phyloP scores from a whole-genome alignment of 345 rosid species.

The Heritiera littoralis region DNA sequence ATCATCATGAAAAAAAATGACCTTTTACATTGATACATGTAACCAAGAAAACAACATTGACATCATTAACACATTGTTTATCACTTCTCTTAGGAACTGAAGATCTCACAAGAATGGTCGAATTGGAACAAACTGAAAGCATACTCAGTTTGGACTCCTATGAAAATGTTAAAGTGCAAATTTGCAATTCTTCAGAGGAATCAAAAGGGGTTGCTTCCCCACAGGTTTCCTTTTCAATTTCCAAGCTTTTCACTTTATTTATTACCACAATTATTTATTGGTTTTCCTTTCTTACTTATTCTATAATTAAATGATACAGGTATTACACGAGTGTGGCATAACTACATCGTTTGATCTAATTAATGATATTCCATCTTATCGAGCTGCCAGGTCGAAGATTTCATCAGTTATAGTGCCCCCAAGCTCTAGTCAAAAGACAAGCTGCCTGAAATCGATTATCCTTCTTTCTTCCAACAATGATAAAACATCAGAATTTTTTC shows the following conservation, averaged over 20 bases:
- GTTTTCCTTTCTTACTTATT: too few species aligned
- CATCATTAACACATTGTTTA: not conserved
- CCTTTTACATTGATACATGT: too few species aligned
- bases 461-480: not conserved
- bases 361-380: not conserved
- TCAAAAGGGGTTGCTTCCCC: not conserved
- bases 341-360: not conserved
- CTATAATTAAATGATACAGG: not conserved
- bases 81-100: not conserved
- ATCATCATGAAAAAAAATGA: too few species aligned
- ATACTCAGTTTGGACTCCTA: not conserved
- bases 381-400: not conserved
- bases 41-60: too few species aligned
- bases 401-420: not conserved
- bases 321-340: slow-evolving; percentile 25
- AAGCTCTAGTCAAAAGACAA: not conserved
- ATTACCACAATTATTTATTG: too few species aligned
- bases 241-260: not conserved
- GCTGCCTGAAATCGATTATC: not conserved
- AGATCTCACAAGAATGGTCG: not conserved
- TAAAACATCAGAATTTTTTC: not conserved
- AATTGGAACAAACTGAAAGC: not conserved
- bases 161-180: not conserved
- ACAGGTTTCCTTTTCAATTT: not conserved
- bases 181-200: not conserved